Base-by-base conservation (phyloP, 2,329 filamentous ascomycete genomes). In the Capronia americana region DNA sequence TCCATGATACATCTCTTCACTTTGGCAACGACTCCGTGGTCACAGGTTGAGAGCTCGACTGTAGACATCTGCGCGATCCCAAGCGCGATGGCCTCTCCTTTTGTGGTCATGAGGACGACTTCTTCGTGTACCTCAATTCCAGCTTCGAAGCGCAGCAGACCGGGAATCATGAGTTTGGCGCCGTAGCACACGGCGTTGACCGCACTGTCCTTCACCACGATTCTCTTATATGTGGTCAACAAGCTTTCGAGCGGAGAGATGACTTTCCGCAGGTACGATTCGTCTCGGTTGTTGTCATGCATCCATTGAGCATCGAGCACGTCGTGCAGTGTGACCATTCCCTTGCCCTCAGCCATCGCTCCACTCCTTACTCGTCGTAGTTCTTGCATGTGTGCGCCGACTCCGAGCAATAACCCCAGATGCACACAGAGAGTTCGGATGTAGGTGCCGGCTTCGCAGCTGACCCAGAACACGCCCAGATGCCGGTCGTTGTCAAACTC, bases 1-100 rank as follows among this genome's bases (percentile, higher is more conserved):
- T 99, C 95, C 95, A 99, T 99, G 81, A 99, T 99, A 81, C 93
- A 97, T 75, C 95, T 90, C 90, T 99, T 99, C 79, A 99, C 92
- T 86, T 97, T 98, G 74, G 95, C 95, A 66, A 98, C 94, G 66
- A 97, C 93, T 74, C 95, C 95, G 81, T 99, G 95, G 78, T 98
- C 93, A 81, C 95, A 98, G 38, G 93, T 94, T 32, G 92, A 92
- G 81, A 99, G 92, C 83, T 98, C 95, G 57, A 97, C 93, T 2
- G 93, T 96, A 46, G 93, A 97, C 95, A 99, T 99, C 80, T 96
- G 92, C 20, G 95, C 93, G 75, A 97, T 96, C 75, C 91, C 95
- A 69, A 99, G 87, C 66, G 95, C 95, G 76, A 99, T 97, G 53
- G 95, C 95, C 84, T 99, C 95, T 75, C 95, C 95, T 87, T 99